Evolutionary conservation across 164 flowering plant species (phyloP).

Genomic region (Vitis vinifera): DNA sequence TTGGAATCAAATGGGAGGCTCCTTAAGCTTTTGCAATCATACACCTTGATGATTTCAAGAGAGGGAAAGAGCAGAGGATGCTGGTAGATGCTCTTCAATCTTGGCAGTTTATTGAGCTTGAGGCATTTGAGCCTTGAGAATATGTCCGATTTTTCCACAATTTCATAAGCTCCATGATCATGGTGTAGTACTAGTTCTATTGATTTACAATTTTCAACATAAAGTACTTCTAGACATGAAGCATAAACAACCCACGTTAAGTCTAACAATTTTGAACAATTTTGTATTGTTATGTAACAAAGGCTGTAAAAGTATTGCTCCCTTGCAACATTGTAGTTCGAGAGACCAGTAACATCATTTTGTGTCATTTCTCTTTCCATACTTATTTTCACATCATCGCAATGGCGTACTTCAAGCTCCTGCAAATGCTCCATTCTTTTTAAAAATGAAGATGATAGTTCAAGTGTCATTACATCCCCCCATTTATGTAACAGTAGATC

Average conservation of each 20-base stretch:
- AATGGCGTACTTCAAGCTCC: too few relatives aligned
- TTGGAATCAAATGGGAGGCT: not conserved
- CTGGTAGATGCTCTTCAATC: constrained; percentile 8
- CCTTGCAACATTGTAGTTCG: too few relatives aligned
- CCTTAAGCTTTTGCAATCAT: not conserved
- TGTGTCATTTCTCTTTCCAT: too few relatives aligned
- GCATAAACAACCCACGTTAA: constrained; percentile 8
- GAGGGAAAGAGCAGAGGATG: not conserved
- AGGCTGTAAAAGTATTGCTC: not conserved
- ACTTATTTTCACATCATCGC: too few relatives aligned
- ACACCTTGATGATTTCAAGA: not conserved
- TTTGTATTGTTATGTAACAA: fast-evolving
- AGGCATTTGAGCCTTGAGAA: not conserved
- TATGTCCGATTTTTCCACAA: not conserved
- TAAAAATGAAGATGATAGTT: too few relatives aligned
- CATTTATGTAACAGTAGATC: too few relatives aligned
- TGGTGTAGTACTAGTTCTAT: not conserved
- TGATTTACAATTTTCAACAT: not conserved
- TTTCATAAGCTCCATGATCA: not conserved
- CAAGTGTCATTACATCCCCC: too few relatives aligned
- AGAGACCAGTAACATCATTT: too few relatives aligned
- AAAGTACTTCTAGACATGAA: not conserved
- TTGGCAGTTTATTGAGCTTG: not conserved
- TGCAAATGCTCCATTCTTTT: too few relatives aligned
- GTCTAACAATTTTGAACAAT: not conserved